Evolutionary conservation across 495 filamentous ascomycete genomes (phyloP).

Genomic region (Aspergillus bridgeri): DNA sequence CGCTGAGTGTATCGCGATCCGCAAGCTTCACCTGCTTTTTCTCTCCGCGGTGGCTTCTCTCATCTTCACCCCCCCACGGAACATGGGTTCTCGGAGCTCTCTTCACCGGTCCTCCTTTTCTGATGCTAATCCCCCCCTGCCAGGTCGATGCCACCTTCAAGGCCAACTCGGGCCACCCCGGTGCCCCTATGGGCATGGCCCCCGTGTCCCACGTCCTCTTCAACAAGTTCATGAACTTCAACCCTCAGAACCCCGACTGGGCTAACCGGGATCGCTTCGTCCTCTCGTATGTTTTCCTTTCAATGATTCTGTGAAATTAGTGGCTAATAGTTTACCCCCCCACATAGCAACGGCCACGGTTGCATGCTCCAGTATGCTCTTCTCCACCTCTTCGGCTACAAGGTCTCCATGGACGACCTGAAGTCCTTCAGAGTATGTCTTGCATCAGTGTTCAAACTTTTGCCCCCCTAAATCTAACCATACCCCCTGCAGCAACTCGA

Average conservation of each 20-base stretch:
- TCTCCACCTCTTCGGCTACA: slow-evolving; percentile 94
- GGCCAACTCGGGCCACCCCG: slow-evolving; percentile 97
- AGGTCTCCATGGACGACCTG: slow-evolving; percentile 78
- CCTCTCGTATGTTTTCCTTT: slow-evolving; percentile 75
- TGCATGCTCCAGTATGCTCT: slow-evolving; percentile 99
- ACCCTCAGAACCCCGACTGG: slow-evolving; percentile 98
- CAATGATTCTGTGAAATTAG: not conserved
- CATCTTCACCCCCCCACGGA: not conserved
- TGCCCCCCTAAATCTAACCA: not conserved
- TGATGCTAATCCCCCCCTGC: slow-evolving; percentile 20
- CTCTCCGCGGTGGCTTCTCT: not conserved
- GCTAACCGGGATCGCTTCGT: slow-evolving; percentile 97
- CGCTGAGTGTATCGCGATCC: not conserved
- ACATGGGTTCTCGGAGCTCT: not conserved
- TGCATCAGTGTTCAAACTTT: not conserved
- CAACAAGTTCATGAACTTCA: slow-evolving; percentile 99
- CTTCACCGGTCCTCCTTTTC: not conserved
- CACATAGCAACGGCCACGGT: slow-evolving; percentile 90
- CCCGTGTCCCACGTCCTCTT: slow-evolving; percentile 96
- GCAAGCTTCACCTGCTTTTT: not conserved
- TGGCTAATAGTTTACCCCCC: slow-evolving; percentile 9
- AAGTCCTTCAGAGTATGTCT: slow-evolving; percentile 88
- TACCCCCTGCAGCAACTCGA: slow-evolving; percentile 58
- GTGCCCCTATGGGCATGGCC: slow-evolving; percentile 99
- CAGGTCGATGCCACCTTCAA: slow-evolving; percentile 96